A percentile compares a stretch with the other conserved stretches of the same genome.
Conservation (phyloP, 768 basidiomycete genomes). For the Rickenella mellea region DNA sequence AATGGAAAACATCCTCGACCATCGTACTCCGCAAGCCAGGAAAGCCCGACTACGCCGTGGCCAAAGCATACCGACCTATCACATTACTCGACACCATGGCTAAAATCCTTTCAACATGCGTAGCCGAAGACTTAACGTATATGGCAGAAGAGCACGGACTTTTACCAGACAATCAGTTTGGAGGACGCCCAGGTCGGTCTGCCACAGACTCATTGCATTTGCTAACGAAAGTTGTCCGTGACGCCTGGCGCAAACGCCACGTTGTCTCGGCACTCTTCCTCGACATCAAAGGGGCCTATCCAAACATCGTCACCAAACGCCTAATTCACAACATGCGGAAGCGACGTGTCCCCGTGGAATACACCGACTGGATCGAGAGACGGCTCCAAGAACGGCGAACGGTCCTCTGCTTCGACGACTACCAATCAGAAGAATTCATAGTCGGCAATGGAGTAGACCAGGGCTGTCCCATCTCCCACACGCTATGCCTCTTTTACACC, state of each 20-base stretch:
- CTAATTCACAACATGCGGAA: no score
- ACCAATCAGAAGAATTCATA: conserved; percentile 4
- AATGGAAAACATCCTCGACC: conserved; percentile 20
- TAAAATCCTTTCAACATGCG: conserved; percentile 18
- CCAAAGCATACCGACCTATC: conserved; percentile 29
- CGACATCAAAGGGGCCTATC: conserved; percentile 36
- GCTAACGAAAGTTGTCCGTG: conserved; percentile 4
- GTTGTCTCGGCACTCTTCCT: conserved; percentile 29
- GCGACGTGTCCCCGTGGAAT: no score
- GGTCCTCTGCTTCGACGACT: conserved; percentile 14
- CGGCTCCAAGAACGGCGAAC: conserved; percentile 6
- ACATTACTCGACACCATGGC: conserved; percentile 21
- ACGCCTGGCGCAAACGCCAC: conserved; percentile 18
- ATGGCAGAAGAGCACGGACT: conserved; percentile 21
- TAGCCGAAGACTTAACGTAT: conserved; percentile 15
- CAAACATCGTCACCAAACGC: no score
- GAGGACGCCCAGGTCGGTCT: conserved; percentile 26
- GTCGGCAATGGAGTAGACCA: conserved; percentile 12
- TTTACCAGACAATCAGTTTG: conserved; percentile 27
- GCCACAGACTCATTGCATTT: conserved; percentile 26
- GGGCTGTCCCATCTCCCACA: conserved; percentile 15
- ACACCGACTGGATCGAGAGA: conserved; percentile 13
- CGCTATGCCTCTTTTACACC: conserved; percentile 14
- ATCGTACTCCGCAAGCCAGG: conserved; percentile 26
- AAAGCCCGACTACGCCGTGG: conserved; percentile 19